A percentile compares a stretch with the other conserved stretches of the same genome.
Conservation (phyloP, 73 alveolate species). For the Paramecium sexaurelia region DNA sequence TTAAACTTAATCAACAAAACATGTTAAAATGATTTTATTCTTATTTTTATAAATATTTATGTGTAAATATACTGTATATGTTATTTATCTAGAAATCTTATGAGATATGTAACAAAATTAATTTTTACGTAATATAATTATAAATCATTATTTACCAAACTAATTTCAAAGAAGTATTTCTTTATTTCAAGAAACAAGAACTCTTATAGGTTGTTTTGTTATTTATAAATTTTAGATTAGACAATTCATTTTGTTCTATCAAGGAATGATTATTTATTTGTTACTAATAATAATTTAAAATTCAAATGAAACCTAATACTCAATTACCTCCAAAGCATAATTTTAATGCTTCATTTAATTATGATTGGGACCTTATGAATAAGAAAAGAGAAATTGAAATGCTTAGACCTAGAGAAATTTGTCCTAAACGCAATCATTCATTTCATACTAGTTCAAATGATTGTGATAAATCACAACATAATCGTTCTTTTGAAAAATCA, state of each 20-base stretch:
- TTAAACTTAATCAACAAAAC: no score
- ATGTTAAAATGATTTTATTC: no score
- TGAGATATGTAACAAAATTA: neutral
- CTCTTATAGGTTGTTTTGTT: neutral
- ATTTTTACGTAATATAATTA: neutral
- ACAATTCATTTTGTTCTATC: neutral
- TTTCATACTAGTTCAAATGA: conserved; percentile 27
- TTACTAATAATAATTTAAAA: neutral
- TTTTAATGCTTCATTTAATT: conserved; percentile 7
- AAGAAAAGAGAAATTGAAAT: conserved; percentile 8
- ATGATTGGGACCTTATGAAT: conserved; percentile 39
- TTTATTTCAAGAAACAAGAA: neutral
- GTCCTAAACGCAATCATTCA: conserved; percentile 21
- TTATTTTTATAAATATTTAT: no score
- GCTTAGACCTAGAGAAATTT: conserved; percentile 27
- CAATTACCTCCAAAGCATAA: conserved; percentile 54
- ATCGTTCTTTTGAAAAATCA: conserved; percentile 21
- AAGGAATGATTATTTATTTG: conserved; percentile 7
- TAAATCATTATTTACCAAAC: neutral
- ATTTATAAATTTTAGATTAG: neutral
- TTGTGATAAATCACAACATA: neutral
- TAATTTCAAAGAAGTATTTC: neutral
- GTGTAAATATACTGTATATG: no score
- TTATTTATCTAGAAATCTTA: no score
- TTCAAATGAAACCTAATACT: conserved; percentile 18